phyloP scores from a whole-genome alignment of 352 stramenopile species.

The Pythium grandisporangium region DNA sequence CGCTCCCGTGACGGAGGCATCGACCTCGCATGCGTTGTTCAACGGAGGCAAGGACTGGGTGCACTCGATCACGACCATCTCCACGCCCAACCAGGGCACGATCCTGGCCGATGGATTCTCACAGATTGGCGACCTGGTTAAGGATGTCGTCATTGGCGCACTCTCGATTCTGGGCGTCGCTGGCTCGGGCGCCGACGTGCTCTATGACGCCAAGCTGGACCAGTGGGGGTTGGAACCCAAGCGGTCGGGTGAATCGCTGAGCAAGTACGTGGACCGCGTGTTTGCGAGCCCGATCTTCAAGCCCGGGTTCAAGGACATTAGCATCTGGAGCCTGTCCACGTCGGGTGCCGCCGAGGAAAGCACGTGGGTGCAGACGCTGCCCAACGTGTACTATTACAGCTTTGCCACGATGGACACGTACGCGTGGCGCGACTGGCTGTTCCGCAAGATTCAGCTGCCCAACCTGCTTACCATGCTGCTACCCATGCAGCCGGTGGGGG shows the following conservation, averaged over 20 bases:
- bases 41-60: constrained; percentile 3
- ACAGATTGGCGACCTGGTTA: no score
- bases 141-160: no score
- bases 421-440: constrained; percentile 14
- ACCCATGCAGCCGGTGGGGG: constrained; percentile 13
- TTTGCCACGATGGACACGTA: constrained; percentile 36
- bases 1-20: constrained; percentile 11
- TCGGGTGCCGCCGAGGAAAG: constrained; percentile 34
- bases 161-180: no score
- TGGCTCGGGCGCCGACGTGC: no score
- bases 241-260: constrained; percentile 14
- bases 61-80: constrained; percentile 3
- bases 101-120: constrained; percentile 20
- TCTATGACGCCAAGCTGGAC: constrained; percentile 41
- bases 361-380: constrained; percentile 30
- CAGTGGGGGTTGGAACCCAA: constrained; percentile 31
- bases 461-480: constrained; percentile 42
- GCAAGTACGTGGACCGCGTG: constrained; percentile 26
- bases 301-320: constrained; percentile 29
- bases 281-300: constrained; percentile 28
- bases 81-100: constrained; percentile 4
- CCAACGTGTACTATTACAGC: constrained; percentile 53
- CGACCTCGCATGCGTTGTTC: constrained; percentile 2
- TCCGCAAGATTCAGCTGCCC: constrained; percentile 29
- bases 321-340: constrained; percentile 35